phyloP scores from a whole-genome alignment of 2,329 filamentous ascomycete genomes.

The Rhynchosporium agropyri region DNA sequence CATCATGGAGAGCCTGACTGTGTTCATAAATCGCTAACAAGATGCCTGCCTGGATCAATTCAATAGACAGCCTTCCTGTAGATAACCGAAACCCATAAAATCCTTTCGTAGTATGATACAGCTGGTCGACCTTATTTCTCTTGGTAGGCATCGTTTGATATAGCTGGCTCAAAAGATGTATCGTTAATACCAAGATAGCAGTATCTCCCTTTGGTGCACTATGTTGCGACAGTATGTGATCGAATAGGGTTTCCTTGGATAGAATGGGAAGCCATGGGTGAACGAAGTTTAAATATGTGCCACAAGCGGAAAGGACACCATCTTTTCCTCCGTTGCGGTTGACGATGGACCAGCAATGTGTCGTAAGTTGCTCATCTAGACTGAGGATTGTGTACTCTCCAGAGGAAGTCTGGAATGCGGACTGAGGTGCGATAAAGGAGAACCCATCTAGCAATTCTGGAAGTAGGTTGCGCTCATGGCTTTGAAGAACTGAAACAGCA shows the following conservation, averaged over 20 bases:
- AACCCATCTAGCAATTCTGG: background rate
- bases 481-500: background rate
- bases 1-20: slow-evolving; percentile 26
- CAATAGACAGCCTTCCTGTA: slow-evolving; percentile 20
- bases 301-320: slow-evolving; percentile 11
- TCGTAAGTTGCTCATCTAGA: slow-evolving; percentile 18
- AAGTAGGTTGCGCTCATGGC: background rate
- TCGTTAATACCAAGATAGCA: background rate
- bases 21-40: slow-evolving; percentile 29
- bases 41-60: slow-evolving; percentile 27
- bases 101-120: slow-evolving; percentile 29
- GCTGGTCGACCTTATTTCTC: background rate
- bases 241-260: slow-evolving; percentile 2
- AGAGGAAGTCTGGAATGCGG: background rate
- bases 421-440: background rate
- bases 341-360: slow-evolving; percentile 16
- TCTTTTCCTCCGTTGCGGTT: slow-evolving; percentile 11
- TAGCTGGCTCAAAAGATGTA: slow-evolving; percentile 7
- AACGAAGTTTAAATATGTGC: slow-evolving; percentile 4
- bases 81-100: slow-evolving; percentile 19
- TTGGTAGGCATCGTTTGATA: background rate
- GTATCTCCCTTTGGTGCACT: background rate
- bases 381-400: background rate
- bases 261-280: background rate
- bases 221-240: background rate